Percentiles rank a stretch among this genome's conserved stretches.
Evolutionary conservation across 139 green algal species (phyloP).

Genomic region (Coelastrella sp.): DNA sequence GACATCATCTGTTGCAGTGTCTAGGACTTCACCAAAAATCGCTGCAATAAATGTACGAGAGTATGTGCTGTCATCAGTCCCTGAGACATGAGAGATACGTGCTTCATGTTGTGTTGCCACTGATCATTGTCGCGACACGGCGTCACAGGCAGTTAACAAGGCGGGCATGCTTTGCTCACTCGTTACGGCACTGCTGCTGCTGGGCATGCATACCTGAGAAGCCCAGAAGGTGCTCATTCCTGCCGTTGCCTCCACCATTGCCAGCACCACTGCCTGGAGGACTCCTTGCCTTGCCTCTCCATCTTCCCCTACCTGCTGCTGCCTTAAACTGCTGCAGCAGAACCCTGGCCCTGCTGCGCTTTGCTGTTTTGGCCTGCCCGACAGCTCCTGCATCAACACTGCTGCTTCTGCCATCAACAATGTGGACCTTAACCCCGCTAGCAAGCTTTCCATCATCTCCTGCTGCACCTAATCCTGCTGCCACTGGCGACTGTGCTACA

Average conservation of each 20-base stretch:
- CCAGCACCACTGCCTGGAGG: not conserved
- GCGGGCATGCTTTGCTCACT: too few species aligned
- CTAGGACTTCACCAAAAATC: too few species aligned
- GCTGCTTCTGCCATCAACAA: not conserved
- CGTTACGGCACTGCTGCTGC: too few species aligned
- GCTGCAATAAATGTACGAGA: too few species aligned
- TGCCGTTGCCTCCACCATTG: not conserved
- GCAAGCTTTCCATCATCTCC: not conserved
- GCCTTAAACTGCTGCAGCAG: slow-evolving; percentile 13
- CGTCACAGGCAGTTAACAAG: too few species aligned
- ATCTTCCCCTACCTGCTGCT: not conserved
- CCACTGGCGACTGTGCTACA: not conserved
- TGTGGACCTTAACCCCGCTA: not conserved
- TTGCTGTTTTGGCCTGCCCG: not conserved
- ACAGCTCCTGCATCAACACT: not conserved
- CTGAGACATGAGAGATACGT: too few species aligned
- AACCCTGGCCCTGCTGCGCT: not conserved
- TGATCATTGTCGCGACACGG: too few species aligned
- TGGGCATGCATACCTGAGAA: slow-evolving; percentile 1
- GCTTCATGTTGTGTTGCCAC: too few species aligned
- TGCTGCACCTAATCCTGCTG: not conserved
- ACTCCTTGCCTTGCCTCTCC: not conserved
- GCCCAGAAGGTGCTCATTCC: slow-evolving; percentile 36
- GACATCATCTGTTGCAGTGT: too few species aligned
- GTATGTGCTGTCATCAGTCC: too few species aligned